phyloP scores from a whole-genome alignment of 2,329 filamentous ascomycete species.

The Claviceps paspali region DNA sequence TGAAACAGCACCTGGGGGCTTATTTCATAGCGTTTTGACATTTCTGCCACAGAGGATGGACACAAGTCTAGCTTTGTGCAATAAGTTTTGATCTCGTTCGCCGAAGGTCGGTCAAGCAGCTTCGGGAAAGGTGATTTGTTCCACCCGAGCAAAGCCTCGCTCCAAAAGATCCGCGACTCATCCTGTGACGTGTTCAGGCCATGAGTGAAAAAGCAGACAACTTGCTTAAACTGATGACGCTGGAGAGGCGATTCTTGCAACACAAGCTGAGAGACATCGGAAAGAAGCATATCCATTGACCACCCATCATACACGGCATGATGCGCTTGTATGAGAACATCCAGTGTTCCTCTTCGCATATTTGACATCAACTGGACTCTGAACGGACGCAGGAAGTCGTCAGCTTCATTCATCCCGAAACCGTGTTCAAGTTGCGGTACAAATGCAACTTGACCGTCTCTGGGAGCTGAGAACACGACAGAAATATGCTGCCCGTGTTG shows the following conservation, averaged over 20 bases:
- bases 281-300: constrained; percentile 62
- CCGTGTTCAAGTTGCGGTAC: constrained; percentile 19
- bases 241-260: constrained; percentile 23
- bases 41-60: constrained; percentile 11
- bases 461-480: constrained; percentile 41
- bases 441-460: constrained; percentile 26
- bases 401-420: constrained; percentile 23
- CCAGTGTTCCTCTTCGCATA: constrained; percentile 9
- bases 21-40: constrained; percentile 27
- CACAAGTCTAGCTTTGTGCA: constrained; percentile 8
- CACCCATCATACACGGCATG: constrained; percentile 89
- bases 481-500: constrained; percentile 21
- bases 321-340: constrained; percentile 46
- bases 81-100: constrained; percentile 6
- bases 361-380: constrained; percentile 35
- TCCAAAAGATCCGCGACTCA: constrained; percentile 51
- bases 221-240: constrained; percentile 43
- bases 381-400: constrained; percentile 40
- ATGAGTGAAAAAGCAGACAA: constrained; percentile 36
- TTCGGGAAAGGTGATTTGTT: constrained; percentile 42
- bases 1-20: constrained; percentile 64
- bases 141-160: constrained; percentile 43
- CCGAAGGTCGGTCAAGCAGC: constrained; percentile 11
- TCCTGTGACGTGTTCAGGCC: constrained; percentile 16
- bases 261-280: constrained; percentile 39